A percentile compares a stretch with the other conserved stretches of the same genome.
Evolutionary conservation across 306 rosid species (phyloP).

Genomic region (Dalbergia cultrata): DNA sequence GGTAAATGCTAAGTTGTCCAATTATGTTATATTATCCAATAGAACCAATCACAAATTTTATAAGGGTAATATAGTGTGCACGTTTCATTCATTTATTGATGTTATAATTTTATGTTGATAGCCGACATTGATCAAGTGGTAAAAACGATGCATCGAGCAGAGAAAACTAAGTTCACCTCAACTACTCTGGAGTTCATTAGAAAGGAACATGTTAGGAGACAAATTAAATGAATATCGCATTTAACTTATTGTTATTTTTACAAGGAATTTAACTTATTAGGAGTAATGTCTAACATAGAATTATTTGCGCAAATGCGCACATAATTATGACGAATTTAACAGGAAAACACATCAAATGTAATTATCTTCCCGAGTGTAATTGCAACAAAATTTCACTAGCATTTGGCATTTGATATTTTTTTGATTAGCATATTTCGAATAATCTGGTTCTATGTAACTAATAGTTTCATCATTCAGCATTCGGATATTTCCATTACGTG

Average conservation of each 20-base stretch:
- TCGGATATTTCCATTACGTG: background rate
- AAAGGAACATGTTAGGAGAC: conserved; percentile 1
- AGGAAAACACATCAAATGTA: background rate
- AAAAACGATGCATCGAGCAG: conserved; percentile 29
- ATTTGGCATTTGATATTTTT: background rate
- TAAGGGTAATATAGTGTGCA: conserved; percentile 39
- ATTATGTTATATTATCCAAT: conserved; percentile 30
- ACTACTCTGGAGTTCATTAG: background rate
- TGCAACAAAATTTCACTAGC: background rate
- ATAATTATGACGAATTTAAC: background rate
- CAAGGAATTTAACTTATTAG: background rate
- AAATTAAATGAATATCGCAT: conserved; percentile 6
- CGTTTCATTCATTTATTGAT: conserved; percentile 45
- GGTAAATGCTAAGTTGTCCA: conserved; percentile 42
- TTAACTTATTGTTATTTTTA: too few relatives aligned
- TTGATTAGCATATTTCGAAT: conserved; percentile 10
- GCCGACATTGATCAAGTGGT: conserved; percentile 45
- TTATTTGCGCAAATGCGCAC: background rate
- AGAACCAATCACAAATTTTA: conserved; percentile 28
- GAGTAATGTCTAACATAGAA: background rate
- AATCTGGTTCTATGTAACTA: background rate
- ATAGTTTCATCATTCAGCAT: conserved; percentile 5
- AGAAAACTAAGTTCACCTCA: background rate
- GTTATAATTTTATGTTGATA: conserved; percentile 19
- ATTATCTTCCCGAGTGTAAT: background rate